Base-by-base conservation (phyloP, 192 early-diverging fungal species). In the Borealophlyctis nickersoniae region DNA sequence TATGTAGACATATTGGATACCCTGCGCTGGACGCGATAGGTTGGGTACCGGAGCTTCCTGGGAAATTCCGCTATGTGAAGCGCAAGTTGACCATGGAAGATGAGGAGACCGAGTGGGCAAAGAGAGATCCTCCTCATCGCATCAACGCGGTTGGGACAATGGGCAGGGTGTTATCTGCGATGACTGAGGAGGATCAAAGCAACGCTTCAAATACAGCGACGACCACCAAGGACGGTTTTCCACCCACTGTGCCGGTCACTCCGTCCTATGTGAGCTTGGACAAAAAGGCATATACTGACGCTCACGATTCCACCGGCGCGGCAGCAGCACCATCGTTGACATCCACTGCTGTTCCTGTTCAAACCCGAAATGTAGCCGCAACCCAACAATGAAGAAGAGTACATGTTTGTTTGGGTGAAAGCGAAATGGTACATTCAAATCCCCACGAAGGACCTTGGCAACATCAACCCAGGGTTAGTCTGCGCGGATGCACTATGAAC, bases 311-410 rank as follows among this genome's bases (percentile, higher is more conserved):
- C 0, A 89, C 85, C 51, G 93, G 92, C 29, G 63, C 73, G 4
- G n/a, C n/a, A n/a, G 85, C 88, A 0, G 84, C 94, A 19, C 83
- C 84, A 1, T 88, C 93, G 2, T 85, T 99, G 45, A 99, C 94
- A 2, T 96, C 94, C 0, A 94, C 93, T 0, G 82, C 91, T 0
- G 76, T 93, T 33, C 78, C 80, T 4, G 86, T 87, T 4, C 78
- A 86, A 13, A 91, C 91, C 0, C 66, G 72, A 9, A 89, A 91
- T 60, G 86, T 89, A 62, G 69, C 81, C 7, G 87, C 87, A n/a
- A 0, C 51, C 88, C 28, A 63, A 94, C 48, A 78, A 81, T 28
- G 87, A 92, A 54, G 92, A 94, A 52, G 94, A 96, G 66, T 93
- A 88, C 72, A 89, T 97, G 89, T 90, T 91, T 66, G 82, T 81